These are phyloP conservation scores for Diphasiastrum complanatum DNA, from an alignment of 83 land plant genomes.

Conservation along the genomic window DNA sequence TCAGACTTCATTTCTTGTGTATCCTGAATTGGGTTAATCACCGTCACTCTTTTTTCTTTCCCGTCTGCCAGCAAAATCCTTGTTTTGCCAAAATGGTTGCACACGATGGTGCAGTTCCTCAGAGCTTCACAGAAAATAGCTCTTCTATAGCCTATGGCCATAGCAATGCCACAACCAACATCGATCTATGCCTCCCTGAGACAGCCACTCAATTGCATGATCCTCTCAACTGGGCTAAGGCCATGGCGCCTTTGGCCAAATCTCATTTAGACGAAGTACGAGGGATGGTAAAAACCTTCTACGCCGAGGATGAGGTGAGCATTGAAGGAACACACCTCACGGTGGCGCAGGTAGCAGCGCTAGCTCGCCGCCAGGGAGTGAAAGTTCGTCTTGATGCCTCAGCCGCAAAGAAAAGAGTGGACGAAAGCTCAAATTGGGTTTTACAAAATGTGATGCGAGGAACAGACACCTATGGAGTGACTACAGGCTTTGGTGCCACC, in stretches of 20 bases:
- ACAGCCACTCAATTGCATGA: too few relatives aligned
- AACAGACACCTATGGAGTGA: slow-evolving; percentile 36
- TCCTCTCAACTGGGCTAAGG: slow-evolving; percentile 23
- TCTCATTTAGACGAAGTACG: slow-evolving; percentile 19
- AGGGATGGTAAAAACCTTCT: slow-evolving; percentile 13
- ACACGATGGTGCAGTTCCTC: too few relatives aligned
- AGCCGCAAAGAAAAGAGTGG: slow-evolving; percentile 41
- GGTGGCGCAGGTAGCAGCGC: slow-evolving; percentile 25
- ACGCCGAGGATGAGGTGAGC: slow-evolving; percentile 2
- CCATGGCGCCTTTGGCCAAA: slow-evolving; percentile 6
- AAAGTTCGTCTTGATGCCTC: slow-evolving; percentile 25
- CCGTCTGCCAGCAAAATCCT: too few relatives aligned
- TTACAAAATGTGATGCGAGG: slow-evolving; percentile 51
- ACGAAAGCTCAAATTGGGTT: slow-evolving; percentile 65
- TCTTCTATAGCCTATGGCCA: too few relatives aligned
- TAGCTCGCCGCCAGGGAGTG: slow-evolving; percentile 19
- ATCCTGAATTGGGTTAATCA: too few relatives aligned
- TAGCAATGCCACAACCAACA: too few relatives aligned
- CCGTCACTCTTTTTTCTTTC: too few relatives aligned
- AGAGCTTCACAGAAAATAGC: too few relatives aligned
- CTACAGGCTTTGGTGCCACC: slow-evolving; percentile 80
- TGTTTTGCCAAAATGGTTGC: too few relatives aligned
- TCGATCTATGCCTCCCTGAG: too few relatives aligned
- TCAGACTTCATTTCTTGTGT: too few relatives aligned
- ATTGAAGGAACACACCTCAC: slow-evolving; percentile 24